Evolutionary conservation across 768 basidiomycete genomes (phyloP).

Genomic region (Chalciporus pseudorubinellus): DNA sequence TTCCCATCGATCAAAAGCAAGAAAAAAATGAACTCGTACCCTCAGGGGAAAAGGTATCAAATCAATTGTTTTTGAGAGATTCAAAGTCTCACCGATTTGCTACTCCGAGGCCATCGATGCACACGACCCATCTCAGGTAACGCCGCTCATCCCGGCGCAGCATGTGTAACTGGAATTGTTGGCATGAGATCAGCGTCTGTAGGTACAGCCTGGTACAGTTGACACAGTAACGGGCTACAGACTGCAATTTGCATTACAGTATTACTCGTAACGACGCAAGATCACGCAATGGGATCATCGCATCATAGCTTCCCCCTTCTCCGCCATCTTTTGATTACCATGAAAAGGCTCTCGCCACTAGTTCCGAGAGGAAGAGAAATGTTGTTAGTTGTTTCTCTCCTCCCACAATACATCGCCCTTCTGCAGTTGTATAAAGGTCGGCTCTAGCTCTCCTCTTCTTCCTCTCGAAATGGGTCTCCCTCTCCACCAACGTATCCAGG

Average conservation of each 20-base stretch:
- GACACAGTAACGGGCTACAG: neutral
- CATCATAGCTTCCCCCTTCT: constrained; percentile 12
- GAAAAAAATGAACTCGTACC: no score
- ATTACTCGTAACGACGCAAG: constrained; percentile 22
- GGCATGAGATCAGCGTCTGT: no score
- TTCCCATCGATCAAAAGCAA: no score
- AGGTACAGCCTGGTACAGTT: no score
- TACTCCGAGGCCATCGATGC: no score
- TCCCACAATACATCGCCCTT: neutral
- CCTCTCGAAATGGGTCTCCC: constrained; percentile 19
- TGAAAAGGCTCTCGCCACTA: neutral
- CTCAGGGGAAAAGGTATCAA: no score
- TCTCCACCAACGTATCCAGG: constrained; percentile 1
- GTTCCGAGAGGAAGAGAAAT: neutral
- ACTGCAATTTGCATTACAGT: constrained; percentile 7
- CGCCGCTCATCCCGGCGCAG: no score
- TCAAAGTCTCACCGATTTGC: no score
- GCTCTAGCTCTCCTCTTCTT: neutral
- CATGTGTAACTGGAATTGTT: no score
- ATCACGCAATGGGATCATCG: constrained; percentile 32
- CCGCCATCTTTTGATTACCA: neutral
- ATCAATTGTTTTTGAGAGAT: no score
- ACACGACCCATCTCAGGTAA: no score
- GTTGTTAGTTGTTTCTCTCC: neutral
- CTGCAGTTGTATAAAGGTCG: constrained; percentile 13